phyloP scores from a whole-genome alignment of 108 stramenopile genomes.

The Nitzschia sp. region DNA sequence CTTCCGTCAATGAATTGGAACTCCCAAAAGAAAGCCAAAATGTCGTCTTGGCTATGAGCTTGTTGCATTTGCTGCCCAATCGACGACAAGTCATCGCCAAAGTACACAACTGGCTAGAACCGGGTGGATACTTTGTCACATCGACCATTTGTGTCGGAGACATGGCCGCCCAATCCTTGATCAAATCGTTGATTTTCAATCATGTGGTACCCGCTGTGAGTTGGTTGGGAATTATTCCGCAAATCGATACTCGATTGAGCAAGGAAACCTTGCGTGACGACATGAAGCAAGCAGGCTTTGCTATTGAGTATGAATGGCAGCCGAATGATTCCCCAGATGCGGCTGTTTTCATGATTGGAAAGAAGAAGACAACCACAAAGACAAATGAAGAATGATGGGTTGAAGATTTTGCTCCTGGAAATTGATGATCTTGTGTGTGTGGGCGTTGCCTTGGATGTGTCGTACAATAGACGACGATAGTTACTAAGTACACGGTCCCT shows the following conservation, averaged over 20 bases:
- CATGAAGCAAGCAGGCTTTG: background rate
- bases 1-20: too few relatives aligned
- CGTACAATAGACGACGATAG: too few relatives aligned
- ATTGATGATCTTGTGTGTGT: too few relatives aligned
- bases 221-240: background rate
- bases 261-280: background rate
- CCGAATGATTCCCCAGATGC: background rate
- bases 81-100: too few relatives aligned
- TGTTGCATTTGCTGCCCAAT: too few relatives aligned
- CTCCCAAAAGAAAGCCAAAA: too few relatives aligned
- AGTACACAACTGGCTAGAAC: conserved; percentile 14
- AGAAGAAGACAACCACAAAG: too few relatives aligned
- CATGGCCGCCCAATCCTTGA: conserved; percentile 11
- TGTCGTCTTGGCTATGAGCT: too few relatives aligned
- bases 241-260: background rate
- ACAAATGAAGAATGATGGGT: too few relatives aligned
- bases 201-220: background rate
- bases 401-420: too few relatives aligned
- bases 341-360: conserved; percentile 1
- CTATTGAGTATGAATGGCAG: background rate
- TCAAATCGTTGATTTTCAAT: background rate
- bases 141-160: conserved; percentile 16
- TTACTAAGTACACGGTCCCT: too few relatives aligned
- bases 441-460: too few relatives aligned
- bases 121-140: conserved; percentile 21